Evolutionary conservation across 2,329 filamentous ascomycete genomes (phyloP).

Genomic region (Thielaviopsis ethacetica): DNA sequence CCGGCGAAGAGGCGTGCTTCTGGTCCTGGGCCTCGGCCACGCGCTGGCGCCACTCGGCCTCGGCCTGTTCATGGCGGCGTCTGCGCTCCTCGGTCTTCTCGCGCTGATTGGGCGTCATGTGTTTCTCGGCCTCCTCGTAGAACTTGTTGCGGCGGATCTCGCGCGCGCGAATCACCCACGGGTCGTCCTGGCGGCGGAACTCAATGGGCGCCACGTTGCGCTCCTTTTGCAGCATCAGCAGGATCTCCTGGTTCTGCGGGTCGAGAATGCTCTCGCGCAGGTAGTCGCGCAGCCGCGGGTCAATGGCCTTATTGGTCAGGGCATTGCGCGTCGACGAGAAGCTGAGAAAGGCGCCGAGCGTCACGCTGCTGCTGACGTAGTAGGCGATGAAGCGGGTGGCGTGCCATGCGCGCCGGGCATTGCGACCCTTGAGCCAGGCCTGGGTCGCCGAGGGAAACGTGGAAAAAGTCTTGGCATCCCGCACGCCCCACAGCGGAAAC

Average conservation of each 20-base stretch:
- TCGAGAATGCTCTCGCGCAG: conserved; percentile 13
- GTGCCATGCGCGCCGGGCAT: conserved; percentile 22
- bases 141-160: conserved; percentile 11
- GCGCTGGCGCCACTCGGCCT: conserved; percentile 8
- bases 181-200: conserved; percentile 11
- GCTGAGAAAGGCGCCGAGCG: conserved; percentile 17
- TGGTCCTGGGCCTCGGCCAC: neutral
- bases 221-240: conserved; percentile 11
- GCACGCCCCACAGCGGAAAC: conserved; percentile 26
- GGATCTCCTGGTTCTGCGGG: conserved; percentile 11
- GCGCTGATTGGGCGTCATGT: conserved; percentile 9
- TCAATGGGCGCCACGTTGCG: conserved; percentile 8
- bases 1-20: neutral
- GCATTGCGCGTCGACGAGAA: conserved; percentile 17
- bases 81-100: conserved; percentile 6
- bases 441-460: conserved; percentile 17
- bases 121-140: conserved; percentile 8
- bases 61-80: conserved; percentile 1
- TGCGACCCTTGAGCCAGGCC: conserved; percentile 16
- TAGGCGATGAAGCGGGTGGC: conserved; percentile 21
- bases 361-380: conserved; percentile 16
- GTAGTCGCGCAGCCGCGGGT: conserved; percentile 18
- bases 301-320: conserved; percentile 15
- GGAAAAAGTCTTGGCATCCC: conserved; percentile 18
- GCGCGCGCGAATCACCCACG: conserved; percentile 7